Evolutionary conservation across 164 flowering plant species (phyloP), one percentile per base, ranked within the genome.

Genomic region (Aristolochia contorta): DNA sequence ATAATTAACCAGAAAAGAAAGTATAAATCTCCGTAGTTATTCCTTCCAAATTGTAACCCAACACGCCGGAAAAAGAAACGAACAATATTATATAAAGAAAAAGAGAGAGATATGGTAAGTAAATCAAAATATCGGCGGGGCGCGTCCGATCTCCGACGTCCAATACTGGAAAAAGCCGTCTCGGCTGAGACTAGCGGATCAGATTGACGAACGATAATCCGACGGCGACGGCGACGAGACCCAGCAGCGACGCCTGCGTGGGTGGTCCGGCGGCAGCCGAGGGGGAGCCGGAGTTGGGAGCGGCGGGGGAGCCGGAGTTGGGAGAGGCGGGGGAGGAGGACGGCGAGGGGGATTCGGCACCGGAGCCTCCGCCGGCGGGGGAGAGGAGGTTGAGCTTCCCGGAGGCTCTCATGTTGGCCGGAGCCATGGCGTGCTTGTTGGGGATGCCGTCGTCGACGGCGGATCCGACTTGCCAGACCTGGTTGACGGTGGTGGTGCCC

Each of bases 381-480:
- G 12, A 12, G 21, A 62, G 25, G 74, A 86, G 59, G 66, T 77
- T 76, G 2, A 91, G 51, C 14, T 58, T 71, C 20, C 75, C 89
- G 53, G 63, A 75, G 0, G 92, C 48, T 2, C 65, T 62, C 66
- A 79, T 46, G 68, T 87, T 87, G 47, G 56, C 82, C 16, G 69
- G 10, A 50, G 21, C 54, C 18, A 84, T 65, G 0, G 19, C 72
- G 67, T 87, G 97, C 56, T 53, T 62, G 15, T 0, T 62, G 21
- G 84, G 89, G 21, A 49, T 14, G 6, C 78, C 82, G 6, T 62
- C 55, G 14, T 66, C 54, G 4, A 86, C 78, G n/a, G 63, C 12
- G 4, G 67, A 20, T 0, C 98, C 96, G 22, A 82, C 91, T 69
- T 92, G 96, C 98, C 98, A 91, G 2, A 89, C 83, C 64, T 87